These are phyloP conservation scores for Populus euphratica DNA, from an alignment of 345 rosid species.

Conservation along the genomic window DNA sequence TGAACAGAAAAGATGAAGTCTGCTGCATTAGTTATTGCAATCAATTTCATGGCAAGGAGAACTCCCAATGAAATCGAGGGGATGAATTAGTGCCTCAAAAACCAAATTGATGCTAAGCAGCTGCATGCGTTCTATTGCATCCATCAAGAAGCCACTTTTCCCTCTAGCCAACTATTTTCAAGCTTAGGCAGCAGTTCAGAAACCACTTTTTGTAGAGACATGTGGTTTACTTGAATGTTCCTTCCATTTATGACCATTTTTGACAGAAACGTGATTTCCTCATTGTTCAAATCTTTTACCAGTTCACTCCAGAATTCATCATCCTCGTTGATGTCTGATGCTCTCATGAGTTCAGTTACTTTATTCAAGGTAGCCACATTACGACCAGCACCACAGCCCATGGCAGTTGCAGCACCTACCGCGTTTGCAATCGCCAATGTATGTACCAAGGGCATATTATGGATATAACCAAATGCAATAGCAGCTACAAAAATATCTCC, in stretches of 20 bases:
- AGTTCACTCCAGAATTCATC: slow-evolving; percentile 53
- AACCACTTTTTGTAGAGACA: slow-evolving; percentile 52
- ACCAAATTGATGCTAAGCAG: neutral
- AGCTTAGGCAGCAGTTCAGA: slow-evolving; percentile 67
- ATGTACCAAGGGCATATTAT: slow-evolving; percentile 54
- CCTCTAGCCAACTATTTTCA: slow-evolving; percentile 42
- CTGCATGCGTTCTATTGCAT: neutral
- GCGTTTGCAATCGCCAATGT: slow-evolving; percentile 90
- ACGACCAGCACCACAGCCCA: slow-evolving; percentile 98
- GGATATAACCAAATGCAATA: slow-evolving; percentile 83
- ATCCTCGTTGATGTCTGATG: slow-evolving; percentile 62
- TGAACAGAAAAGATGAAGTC: neutral
- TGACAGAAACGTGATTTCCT: slow-evolving; percentile 52
- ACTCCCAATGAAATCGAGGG: slow-evolving; percentile 2
- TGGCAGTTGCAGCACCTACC: slow-evolving; percentile 98
- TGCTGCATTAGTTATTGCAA: neutral
- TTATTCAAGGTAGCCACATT: slow-evolving; percentile 68
- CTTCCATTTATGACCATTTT: slow-evolving; percentile 38
- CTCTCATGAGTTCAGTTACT: slow-evolving; percentile 61
- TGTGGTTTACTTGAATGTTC: slow-evolving; percentile 28
- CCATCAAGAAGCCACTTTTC: slow-evolving; percentile 45
- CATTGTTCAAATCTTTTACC: slow-evolving; percentile 25
- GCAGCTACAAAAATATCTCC: slow-evolving; percentile 99
- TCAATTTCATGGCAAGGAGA: slow-evolving; percentile 1
- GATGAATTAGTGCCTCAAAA: slow-evolving; percentile 7